Base-by-base conservation (phyloP, 768 basidiomycete species). In the Rhizopogon rudus region DNA sequence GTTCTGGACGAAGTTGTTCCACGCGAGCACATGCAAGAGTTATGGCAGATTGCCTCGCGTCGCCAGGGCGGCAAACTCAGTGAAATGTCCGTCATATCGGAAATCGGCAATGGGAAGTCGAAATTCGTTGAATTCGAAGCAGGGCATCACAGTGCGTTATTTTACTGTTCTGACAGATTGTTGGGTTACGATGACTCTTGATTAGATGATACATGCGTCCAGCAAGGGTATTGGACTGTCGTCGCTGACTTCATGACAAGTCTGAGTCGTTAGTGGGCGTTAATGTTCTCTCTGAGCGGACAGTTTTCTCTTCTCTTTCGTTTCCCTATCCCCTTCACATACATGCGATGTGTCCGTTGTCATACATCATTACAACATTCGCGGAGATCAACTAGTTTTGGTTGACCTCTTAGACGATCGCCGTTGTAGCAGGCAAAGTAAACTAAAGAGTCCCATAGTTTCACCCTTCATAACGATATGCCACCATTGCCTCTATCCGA, bases 401-500 rank as follows among this genome's bases (percentile, higher is more conserved):
- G 52, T 45, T 20, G 37, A 60, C 44, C 3, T 33, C 31, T 33
- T 33, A 33, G 31, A 28, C 44, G 39, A 12, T 31, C 29, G 45
- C 20, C 9, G 14, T n/a, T 22, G 37, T 46, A 46, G 29, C 17
- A 48, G 45, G 44, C 12, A 53, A 37, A 42, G 35, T 54, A 37
- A 54, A 48, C 45, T 22, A 41, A 20, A 51, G 35, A 8, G 9
- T 33, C 9, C 14, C 28, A 22, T 52, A 53, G 25, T 9, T 53
- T 66, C 77, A 91, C 61, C 88, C 89, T 56, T 93, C 93, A 59
- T 93, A 94, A 39, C 94, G 83, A 76, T 98, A 98, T 5, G 95
- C 94, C 45, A 98, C 96, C 91, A 98, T 92, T 5, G 95, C 93
- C 69, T 98, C 91, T 66, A 99, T 91, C 54, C 92, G 84, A 68